Evolutionary conservation across 768 basidiomycete species (phyloP), one percentile per base, ranked within the genome.

Genomic region (Psilocybe sp.): DNA sequence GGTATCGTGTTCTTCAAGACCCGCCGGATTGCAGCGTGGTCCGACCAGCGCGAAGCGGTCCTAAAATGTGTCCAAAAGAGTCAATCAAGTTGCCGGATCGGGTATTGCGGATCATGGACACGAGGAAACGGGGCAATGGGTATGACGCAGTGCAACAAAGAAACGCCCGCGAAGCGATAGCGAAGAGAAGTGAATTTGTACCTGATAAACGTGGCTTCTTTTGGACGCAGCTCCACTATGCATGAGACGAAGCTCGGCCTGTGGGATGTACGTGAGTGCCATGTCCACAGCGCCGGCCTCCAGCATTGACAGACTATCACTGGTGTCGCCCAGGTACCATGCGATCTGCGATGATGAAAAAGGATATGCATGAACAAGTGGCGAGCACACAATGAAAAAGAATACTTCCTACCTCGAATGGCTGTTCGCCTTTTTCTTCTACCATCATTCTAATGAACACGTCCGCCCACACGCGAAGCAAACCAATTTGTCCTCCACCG

Each of bases 261-360:
- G 78, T 16, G 67, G 66, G 40, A 79, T 78, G 46, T 82, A 81
- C 2, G 79, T 80, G 28, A 81, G 67, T 0, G 77, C 78, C 20
- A 80, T 52, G 54, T 80, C 79, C 3, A 78, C 73, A 2, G 62
- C 58, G 12, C 75, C 75, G 3, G 66, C 62, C 0, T 68, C 66
- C 12, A 82, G 64, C 40, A 66, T 69, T 0, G 62, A 63, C 1
- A 82, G 63, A 50, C 75, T 78, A 46, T 80, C 68, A 0, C 79
- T 81, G 5, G 79, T 80, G 54, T 82, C 81, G 5, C 78, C 78
- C 19, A 81, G 64, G 58, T 77, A 77, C 81, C 81, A 82, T 8
- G 67, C 80, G 18, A 81, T 71, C 80, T 81, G 36, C 47, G 11
- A 19, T 2, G 14, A n/a, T 32, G 16, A 31, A 16, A 13, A 18